These are phyloP conservation scores for Escallonia herrerae DNA, from an alignment of 129 eudicot species.

Conservation along the genomic window DNA sequence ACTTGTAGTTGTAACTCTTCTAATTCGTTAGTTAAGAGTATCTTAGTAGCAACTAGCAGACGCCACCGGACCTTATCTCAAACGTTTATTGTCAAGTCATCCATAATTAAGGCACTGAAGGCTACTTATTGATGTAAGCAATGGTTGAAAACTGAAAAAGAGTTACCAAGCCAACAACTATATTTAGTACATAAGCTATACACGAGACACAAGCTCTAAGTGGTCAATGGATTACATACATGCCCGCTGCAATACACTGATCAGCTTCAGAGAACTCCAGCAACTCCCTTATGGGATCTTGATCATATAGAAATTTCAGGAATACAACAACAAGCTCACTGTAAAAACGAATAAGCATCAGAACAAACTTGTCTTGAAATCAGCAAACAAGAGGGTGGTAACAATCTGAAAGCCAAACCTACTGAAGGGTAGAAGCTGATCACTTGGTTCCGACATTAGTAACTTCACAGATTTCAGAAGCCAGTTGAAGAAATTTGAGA, in stretches of 20 bases:
- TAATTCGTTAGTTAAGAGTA: too few relatives aligned
- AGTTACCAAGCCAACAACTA: too few relatives aligned
- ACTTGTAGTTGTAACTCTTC: too few relatives aligned
- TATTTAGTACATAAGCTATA: too few relatives aligned
- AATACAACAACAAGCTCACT: constrained; percentile 88
- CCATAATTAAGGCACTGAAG: too few relatives aligned
- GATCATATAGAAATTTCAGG: constrained; percentile 85
- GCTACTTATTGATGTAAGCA: too few relatives aligned
- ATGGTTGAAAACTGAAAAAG: too few relatives aligned
- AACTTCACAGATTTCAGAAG: constrained; percentile 82
- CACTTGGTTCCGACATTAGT: constrained; percentile 91
- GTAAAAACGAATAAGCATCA: constrained; percentile 25
- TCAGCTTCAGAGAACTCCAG: constrained; percentile 55
- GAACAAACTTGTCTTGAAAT: neutral
- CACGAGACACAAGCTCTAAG: neutral
- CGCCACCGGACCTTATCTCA: too few relatives aligned
- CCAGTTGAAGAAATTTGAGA: constrained; percentile 94
- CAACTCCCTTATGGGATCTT: constrained; percentile 76
- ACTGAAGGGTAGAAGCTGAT: constrained; percentile 67
- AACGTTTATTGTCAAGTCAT: too few relatives aligned
- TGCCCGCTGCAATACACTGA: constrained; percentile 55
- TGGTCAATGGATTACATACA: constrained; percentile 38
- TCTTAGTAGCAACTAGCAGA: too few relatives aligned
- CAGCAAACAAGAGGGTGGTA: constrained; percentile 1
- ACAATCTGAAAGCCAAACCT: constrained; percentile 38